Conservation (phyloP, 1,284 basidiomycete genomes). For the Microstroma glucosiphilum region DNA sequence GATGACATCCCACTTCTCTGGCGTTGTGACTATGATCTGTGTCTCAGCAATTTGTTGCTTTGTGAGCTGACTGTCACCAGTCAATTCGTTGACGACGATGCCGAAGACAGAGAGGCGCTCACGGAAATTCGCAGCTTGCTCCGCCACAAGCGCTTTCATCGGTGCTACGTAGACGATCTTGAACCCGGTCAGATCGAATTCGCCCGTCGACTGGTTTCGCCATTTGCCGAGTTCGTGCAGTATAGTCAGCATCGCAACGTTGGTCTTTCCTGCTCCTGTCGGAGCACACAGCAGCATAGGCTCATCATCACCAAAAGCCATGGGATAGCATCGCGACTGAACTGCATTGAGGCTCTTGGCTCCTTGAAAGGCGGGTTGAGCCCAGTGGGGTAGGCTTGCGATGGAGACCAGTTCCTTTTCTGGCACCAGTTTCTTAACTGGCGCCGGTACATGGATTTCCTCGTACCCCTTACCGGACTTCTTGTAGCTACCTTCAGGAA, state of each 20-base stretch:
- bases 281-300: constrained; percentile 94
- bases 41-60: constrained; percentile 96
- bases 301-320: constrained; percentile 85
- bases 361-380: constrained; percentile 54
- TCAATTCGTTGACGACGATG: constrained; percentile 87
- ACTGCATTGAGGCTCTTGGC: constrained; percentile 80
- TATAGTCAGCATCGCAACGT: constrained; percentile 79
- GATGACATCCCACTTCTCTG: constrained; percentile 96
- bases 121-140: constrained; percentile 48
- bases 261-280: constrained; percentile 99
- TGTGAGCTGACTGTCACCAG: constrained; percentile 95
- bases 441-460: constrained; percentile 94
- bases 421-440: constrained; percentile 65
- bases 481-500: constrained; percentile 97
- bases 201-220: constrained; percentile 67
- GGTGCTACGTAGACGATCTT: constrained; percentile 98
- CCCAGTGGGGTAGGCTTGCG: constrained; percentile 74
- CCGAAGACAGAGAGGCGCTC: constrained; percentile 75
- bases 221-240: constrained; percentile 46
- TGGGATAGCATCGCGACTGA: constrained; percentile 63
- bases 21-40: constrained; percentile 97
- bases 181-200: constrained; percentile 83
- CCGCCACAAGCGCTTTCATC: constrained; percentile 63
- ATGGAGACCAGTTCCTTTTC: constrained; percentile 69
- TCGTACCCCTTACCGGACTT: constrained; percentile 93